phyloP scores from a whole-genome alignment of 2,329 filamentous ascomycete species.

The Phialemoniopsis sp. region DNA sequence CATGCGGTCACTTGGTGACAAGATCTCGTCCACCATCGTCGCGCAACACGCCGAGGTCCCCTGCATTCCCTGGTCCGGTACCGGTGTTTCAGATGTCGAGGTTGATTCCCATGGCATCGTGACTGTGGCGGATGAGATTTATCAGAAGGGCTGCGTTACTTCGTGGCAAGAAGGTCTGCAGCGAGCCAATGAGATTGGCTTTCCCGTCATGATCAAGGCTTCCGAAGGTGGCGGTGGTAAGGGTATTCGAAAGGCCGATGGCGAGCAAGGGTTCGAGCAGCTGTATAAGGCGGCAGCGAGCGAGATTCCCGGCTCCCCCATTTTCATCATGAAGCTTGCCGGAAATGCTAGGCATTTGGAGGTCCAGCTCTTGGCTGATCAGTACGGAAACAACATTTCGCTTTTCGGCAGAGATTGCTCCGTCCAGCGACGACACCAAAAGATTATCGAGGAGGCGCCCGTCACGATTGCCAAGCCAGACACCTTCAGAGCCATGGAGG shows the following conservation, averaged over 20 bases:
- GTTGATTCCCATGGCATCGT: slow-evolving; percentile 84
- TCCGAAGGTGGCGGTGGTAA: slow-evolving; percentile 99
- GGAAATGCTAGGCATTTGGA: slow-evolving; percentile 95
- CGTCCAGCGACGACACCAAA: slow-evolving; percentile 96
- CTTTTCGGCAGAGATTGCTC: slow-evolving; percentile 98
- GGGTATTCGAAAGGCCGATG: slow-evolving; percentile 92
- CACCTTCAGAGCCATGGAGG: slow-evolving; percentile 96
- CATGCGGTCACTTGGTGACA: slow-evolving; percentile 98
- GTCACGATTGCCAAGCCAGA: slow-evolving; percentile 88
- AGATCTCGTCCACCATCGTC: slow-evolving; percentile 98
- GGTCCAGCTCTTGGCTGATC: slow-evolving; percentile 94
- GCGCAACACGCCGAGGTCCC: slow-evolving; percentile 95
- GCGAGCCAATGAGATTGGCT: slow-evolving; percentile 86
- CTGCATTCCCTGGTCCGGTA: slow-evolving; percentile 99
- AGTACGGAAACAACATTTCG: slow-evolving; percentile 99
- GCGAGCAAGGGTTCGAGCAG: slow-evolving; percentile 77
- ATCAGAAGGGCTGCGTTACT: slow-evolving; percentile 85
- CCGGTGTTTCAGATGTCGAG: slow-evolving; percentile 77
- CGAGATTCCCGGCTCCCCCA: slow-evolving; percentile 97
- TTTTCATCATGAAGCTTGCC: slow-evolving; percentile 99
- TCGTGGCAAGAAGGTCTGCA: slow-evolving; percentile 86
- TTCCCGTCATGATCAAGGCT: slow-evolving; percentile 99
- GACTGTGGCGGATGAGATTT: slow-evolving; percentile 81
- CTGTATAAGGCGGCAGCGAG: slow-evolving; percentile 95
- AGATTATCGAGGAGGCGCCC: slow-evolving; percentile 98